Evolutionary conservation across 2,329 filamentous ascomycete genomes (phyloP).

Genomic region (Scedosporium boydii): DNA sequence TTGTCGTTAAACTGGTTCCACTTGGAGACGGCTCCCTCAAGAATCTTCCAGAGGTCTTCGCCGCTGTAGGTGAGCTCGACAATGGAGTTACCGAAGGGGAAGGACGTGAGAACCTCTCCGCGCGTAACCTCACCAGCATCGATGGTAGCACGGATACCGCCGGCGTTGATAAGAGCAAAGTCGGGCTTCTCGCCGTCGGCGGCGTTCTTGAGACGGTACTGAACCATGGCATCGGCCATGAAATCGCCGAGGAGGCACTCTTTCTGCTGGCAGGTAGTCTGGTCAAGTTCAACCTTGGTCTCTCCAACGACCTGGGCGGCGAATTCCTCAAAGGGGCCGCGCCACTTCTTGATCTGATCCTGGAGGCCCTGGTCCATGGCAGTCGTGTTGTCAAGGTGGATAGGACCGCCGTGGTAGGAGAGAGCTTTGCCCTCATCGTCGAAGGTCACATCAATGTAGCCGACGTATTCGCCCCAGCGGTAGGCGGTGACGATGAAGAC

Average conservation of each 20-base stretch:
- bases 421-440: conserved; percentile 51
- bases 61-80: conserved; percentile 47
- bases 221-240: conserved; percentile 49
- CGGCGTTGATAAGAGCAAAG: conserved; percentile 55
- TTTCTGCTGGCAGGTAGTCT: conserved; percentile 44
- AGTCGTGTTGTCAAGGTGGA: conserved; percentile 54
- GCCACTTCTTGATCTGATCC: conserved; percentile 48
- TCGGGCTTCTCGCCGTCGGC: conserved; percentile 29
- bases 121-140: conserved; percentile 51
- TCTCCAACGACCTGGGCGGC: conserved; percentile 46
- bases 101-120: conserved; percentile 53
- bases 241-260: conserved; percentile 51
- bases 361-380: conserved; percentile 47
- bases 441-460: conserved; percentile 58
- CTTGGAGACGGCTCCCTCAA: conserved; percentile 48
- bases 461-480: conserved; percentile 59
- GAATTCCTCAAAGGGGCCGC: conserved; percentile 50
- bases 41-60: conserved; percentile 41
- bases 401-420: conserved; percentile 52
- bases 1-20: conserved; percentile 45
- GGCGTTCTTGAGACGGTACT: conserved; percentile 44
- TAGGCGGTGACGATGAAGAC: conserved; percentile 61
- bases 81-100: conserved; percentile 57
- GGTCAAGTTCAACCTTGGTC: conserved; percentile 46
- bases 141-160: conserved; percentile 55